A percentile compares a stretch with the other conserved stretches of the same genome.
phyloP scores from a whole-genome alignment of 2,329 filamentous ascomycete species.

The Beauveria caledonica region DNA sequence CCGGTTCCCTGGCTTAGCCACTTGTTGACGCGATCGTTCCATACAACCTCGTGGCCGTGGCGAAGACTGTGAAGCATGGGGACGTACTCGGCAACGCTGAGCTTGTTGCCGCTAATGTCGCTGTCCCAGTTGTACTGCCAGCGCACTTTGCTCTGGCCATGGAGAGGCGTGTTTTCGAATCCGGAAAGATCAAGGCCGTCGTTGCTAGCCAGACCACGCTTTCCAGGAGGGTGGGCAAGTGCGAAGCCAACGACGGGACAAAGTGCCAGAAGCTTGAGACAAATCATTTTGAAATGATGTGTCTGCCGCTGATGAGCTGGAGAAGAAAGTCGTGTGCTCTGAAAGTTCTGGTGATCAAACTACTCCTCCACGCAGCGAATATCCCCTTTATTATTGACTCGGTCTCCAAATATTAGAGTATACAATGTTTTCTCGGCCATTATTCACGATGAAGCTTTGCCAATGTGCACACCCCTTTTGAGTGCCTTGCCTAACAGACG shows the following conservation, averaged over 20 bases:
- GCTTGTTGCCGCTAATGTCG: constrained; percentile 15
- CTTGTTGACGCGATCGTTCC: constrained; percentile 15
- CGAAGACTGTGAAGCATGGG: constrained; percentile 16
- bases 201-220: constrained; percentile 17
- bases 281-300: background rate
- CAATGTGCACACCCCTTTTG: no score
- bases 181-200: constrained; percentile 17
- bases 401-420: background rate
- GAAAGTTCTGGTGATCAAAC: background rate
- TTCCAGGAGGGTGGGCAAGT: background rate
- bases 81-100: constrained; percentile 15
- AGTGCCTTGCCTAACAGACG: no score
- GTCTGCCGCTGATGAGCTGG: background rate
- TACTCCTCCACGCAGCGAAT: background rate
- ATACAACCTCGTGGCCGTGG: background rate
- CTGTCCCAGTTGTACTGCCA: constrained; percentile 22
- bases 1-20: constrained; percentile 14
- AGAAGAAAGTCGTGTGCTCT: background rate
- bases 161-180: constrained; percentile 10
- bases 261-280: background rate
- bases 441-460: no score
- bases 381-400: no score
- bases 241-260: background rate
- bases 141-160: constrained; percentile 13
- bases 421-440: no score